A percentile compares a stretch with the other conserved stretches of the same genome.
Conservation (phyloP, 345 rosid species). For the Xanthoceras sorbifolium region DNA sequence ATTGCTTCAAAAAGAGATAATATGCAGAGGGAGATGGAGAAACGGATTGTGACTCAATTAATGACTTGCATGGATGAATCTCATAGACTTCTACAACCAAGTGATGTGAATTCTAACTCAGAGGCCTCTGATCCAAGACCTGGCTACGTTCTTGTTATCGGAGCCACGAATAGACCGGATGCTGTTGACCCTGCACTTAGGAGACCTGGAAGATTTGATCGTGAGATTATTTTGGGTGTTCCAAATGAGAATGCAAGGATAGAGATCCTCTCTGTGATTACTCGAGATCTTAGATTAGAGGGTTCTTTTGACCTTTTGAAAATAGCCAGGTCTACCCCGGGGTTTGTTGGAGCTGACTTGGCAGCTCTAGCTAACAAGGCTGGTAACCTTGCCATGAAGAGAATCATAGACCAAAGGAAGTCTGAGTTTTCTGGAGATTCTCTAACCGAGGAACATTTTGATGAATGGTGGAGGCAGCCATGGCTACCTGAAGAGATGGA, state of each 20-base stretch:
- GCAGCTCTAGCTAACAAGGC: constrained; percentile 69
- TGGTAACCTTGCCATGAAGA: constrained; percentile 69
- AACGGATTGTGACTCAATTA: constrained; percentile 77
- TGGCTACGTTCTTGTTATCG: constrained; percentile 79
- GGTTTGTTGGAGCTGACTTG: constrained; percentile 93
- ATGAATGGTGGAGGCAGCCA: constrained; percentile 67
- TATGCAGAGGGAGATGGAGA: constrained; percentile 93
- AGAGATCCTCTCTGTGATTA: constrained; percentile 71
- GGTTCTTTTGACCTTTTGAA: constrained; percentile 68
- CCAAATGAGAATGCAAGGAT: constrained; percentile 78
- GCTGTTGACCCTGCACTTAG: constrained; percentile 78
- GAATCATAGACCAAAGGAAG: constrained; percentile 53
- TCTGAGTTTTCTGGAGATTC: constrained; percentile 37
- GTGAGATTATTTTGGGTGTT: constrained; percentile 73
- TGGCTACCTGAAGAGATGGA: constrained; percentile 75
- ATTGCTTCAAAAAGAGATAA: constrained; percentile 46
- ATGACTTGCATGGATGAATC: constrained; percentile 92
- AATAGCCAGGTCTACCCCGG: constrained; percentile 81
- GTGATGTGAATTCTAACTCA: constrained; percentile 18
- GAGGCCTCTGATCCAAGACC: constrained; percentile 34
- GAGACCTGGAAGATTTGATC: constrained; percentile 86
- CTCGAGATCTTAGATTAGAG: constrained; percentile 56
- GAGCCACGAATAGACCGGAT: constrained; percentile 89
- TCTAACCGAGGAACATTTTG: constrained; percentile 33
- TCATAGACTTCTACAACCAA: too few species aligned